Evolutionary conservation across 108 stramenopile genomes (phyloP), one percentile per base, ranked within the genome.

Genomic region (Skeletonema menzelii): DNA sequence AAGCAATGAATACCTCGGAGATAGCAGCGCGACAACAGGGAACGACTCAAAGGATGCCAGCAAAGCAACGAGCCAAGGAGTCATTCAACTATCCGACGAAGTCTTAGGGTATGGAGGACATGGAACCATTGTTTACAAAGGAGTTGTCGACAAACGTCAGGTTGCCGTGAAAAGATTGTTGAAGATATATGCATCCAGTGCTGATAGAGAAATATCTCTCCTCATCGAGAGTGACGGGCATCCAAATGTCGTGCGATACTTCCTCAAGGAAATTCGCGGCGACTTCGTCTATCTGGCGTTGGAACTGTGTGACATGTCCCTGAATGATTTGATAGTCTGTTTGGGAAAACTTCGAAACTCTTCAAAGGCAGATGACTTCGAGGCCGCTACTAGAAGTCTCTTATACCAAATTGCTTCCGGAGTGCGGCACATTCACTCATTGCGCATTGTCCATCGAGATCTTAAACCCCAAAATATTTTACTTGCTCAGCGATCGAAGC

Each of bases 81-180:
- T 90, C 27, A 96, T 96, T n/a, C 85, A 88, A 61, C 91, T 98
- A n/a, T 88, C 93, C 8, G 93, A 96, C 24, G 86, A 84, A 37
- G 86, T 95, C 34, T 82, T 98, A 8, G 97, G 97, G 8, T 96
- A 89, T 76, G 97, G 97, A 0, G 93, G 94, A 6, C 96, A 97
- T 72, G 97, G 97, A n/a, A 98, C 97, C 8, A 95, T 97, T 13
- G 97, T 98, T 1, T 97, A 95, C 73, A 87, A 88, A 77, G 98
- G 98, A 8, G 59, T 80, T 37, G 78, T 98, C 57, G 94, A 97
- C 31, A 91, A 94, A 32, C 80, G 97, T 11, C 75, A 87, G 22
- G 96, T 98, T 37, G 98, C 98, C 17, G 98, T 98, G 32, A 98
- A 98, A 73, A 87, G 98, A 64, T 90, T 98, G 94, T 84, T 98